Conservation (phyloP, 768 basidiomycete species). For the Saitozyma podzolica region DNA sequence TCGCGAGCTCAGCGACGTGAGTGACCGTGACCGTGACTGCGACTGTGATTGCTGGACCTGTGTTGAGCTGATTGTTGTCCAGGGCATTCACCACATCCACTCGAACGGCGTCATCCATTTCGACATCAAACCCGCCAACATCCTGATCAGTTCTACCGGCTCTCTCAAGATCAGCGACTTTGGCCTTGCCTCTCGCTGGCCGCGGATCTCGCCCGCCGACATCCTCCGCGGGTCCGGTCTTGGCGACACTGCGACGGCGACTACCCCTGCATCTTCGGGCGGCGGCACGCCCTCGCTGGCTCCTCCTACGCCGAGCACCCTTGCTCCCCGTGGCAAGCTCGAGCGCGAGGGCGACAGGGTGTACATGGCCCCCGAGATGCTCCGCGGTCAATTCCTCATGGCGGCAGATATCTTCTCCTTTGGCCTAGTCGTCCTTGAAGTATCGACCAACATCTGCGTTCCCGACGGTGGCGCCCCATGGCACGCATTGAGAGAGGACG, state of each 20-base stretch:
- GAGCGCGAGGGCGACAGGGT: constrained; percentile 97
- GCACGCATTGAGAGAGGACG: constrained; percentile 87
- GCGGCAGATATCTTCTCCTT: constrained; percentile 97
- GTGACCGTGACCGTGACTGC: constrained; percentile 44
- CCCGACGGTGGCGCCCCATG: constrained; percentile 93
- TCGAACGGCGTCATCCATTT: constrained; percentile 86
- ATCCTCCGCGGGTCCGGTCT: constrained; percentile 48
- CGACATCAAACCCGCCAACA: constrained; percentile 96
- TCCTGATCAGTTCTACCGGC: constrained; percentile 84
- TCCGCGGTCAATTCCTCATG: constrained; percentile 86
- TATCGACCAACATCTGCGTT: constrained; percentile 91
- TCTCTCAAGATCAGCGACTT: constrained; percentile 97
- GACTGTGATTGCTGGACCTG: constrained; percentile 1
- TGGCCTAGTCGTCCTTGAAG: constrained; percentile 93
- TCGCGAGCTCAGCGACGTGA: constrained; percentile 82
- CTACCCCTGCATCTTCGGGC: not conserved
- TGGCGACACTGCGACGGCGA: constrained; percentile 18
- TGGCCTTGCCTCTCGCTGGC: constrained; percentile 94
- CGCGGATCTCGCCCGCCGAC: constrained; percentile 59
- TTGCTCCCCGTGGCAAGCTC: constrained; percentile 51
- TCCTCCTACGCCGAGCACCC: too few relatives aligned
- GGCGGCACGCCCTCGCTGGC: too few relatives aligned
- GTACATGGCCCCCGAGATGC: constrained; percentile 93
- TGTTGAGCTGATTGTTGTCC: constrained; percentile 11
- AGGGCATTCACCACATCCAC: constrained; percentile 93